These are phyloP conservation scores for Boletellus sp. DNA, from an alignment of 768 basidiomycete genomes.

Conservation along the genomic window DNA sequence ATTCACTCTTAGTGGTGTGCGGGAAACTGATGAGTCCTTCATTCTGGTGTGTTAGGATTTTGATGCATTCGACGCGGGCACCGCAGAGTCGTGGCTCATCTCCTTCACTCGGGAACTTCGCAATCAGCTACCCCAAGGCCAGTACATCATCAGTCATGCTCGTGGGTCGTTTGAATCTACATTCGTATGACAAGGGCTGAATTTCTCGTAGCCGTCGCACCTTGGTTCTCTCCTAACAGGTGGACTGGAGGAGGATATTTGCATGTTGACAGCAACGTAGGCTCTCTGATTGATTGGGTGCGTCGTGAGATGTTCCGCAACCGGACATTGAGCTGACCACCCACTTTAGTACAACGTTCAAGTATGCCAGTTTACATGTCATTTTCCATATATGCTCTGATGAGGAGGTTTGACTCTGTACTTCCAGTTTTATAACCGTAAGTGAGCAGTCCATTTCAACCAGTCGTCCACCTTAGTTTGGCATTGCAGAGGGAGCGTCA, in stretches of 20 bases:
- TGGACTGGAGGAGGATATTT: conserved; percentile 43
- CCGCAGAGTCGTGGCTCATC: conserved; percentile 45
- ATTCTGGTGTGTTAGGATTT: conserved; percentile 45
- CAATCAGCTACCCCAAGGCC: conserved; percentile 27
- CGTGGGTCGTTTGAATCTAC: conserved; percentile 20
- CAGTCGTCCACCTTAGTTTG: not conserved
- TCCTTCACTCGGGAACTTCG: conserved; percentile 32
- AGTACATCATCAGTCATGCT: conserved; percentile 35
- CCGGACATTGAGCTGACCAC: not conserved
- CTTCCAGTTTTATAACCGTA: conserved; percentile 22
- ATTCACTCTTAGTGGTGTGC: not conserved
- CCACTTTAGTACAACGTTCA: conserved; percentile 41
- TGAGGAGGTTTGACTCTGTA: not conserved
- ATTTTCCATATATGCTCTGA: not conserved
- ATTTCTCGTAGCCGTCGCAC: conserved; percentile 36
- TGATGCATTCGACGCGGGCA: conserved; percentile 44
- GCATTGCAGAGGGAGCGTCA: conserved; percentile 30
- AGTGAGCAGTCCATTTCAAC: not conserved
- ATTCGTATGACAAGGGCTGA: too few species aligned
- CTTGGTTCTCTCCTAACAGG: conserved; percentile 36
- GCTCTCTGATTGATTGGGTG: conserved; percentile 45
- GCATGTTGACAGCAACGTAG: conserved; percentile 35
- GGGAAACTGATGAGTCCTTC: not conserved
- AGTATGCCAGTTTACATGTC: conserved; percentile 11
- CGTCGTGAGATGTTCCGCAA: not conserved